Conservation (phyloP, 2,329 filamentous ascomycete species). For the Didymella arachidicola region DNA sequence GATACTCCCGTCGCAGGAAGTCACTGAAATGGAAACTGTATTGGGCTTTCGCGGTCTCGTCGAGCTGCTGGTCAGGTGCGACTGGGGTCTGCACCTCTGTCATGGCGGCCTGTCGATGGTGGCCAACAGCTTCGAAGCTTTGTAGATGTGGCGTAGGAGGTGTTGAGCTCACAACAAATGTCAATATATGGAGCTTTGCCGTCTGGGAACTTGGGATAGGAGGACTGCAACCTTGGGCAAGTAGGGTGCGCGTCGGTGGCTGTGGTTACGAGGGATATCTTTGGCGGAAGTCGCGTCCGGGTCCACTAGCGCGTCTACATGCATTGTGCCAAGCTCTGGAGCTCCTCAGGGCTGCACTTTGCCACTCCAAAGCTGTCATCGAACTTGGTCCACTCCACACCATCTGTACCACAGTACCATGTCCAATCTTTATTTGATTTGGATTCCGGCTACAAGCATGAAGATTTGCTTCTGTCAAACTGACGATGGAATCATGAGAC, state of each 20-base stretch:
- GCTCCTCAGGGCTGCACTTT: conserved; percentile 1
- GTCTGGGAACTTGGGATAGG: neutral
- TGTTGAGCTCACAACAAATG: neutral
- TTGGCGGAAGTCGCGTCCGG: conserved; percentile 8
- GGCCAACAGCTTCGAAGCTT: neutral
- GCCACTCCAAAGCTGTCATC: neutral
- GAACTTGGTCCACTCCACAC: conserved; percentile 5
- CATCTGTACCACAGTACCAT: conserved; percentile 6
- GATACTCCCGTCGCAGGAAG: conserved; percentile 83
- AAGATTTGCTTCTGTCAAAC: too few species aligned
- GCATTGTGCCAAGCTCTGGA: conserved; percentile 7
- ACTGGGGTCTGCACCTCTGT: conserved; percentile 41
- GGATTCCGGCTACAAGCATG: neutral
- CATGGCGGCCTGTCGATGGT: conserved; percentile 26
- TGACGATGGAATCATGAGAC: neutral
- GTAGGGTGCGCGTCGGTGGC: conserved; percentile 4
- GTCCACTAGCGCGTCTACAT: conserved; percentile 14
- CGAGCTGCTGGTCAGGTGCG: conserved; percentile 38
- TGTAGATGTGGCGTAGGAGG: neutral
- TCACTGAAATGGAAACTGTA: conserved; percentile 85
- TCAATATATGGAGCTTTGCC: neutral
- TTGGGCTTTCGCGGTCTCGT: conserved; percentile 39
- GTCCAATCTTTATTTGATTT: neutral
- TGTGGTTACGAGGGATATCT: conserved; percentile 9
- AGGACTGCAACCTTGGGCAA: neutral